Evolutionary conservation across 2,329 filamentous ascomycete species (phyloP).

Genomic region (Tolypocladium ovalisporum): DNA sequence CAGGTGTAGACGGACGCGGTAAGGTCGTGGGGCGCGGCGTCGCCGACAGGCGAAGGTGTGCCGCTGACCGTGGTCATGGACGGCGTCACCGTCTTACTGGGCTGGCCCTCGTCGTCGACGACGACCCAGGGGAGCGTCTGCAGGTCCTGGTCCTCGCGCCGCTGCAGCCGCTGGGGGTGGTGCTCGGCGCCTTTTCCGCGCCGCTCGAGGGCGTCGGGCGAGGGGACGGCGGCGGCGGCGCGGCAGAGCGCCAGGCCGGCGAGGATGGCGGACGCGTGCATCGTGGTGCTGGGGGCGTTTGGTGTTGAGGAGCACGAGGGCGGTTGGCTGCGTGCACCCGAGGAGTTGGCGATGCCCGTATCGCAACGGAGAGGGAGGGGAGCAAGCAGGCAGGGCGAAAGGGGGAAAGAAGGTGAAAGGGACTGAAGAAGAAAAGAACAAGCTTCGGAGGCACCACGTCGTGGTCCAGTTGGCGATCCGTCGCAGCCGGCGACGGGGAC

Average conservation of each 20-base stretch:
- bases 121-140: slow-evolving; percentile 39
- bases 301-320: neutral
- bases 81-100: slow-evolving; percentile 37
- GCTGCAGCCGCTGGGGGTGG: neutral
- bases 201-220: slow-evolving; percentile 2
- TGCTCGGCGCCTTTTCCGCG: neutral
- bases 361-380: neutral
- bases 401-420: neutral
- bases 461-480: neutral
- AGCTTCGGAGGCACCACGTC: neutral
- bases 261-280: neutral
- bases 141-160: slow-evolving; percentile 7
- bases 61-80: slow-evolving; percentile 33
- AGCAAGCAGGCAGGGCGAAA: neutral
- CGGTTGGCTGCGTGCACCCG: neutral
- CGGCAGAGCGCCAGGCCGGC: neutral
- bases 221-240: slow-evolving; percentile 1
- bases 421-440: neutral
- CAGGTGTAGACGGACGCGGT: slow-evolving; percentile 32
- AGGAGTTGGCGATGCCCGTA: neutral
- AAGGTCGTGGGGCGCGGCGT: slow-evolving; percentile 33
- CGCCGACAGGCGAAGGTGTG: slow-evolving; percentile 24
- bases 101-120: slow-evolving; percentile 34
- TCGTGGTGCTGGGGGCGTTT: neutral
- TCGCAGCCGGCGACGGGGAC: neutral